These are phyloP conservation scores for Neopestalotiopsis sp. DNA, from an alignment of 2,329 filamentous ascomycete species.

Conservation along the genomic window DNA sequence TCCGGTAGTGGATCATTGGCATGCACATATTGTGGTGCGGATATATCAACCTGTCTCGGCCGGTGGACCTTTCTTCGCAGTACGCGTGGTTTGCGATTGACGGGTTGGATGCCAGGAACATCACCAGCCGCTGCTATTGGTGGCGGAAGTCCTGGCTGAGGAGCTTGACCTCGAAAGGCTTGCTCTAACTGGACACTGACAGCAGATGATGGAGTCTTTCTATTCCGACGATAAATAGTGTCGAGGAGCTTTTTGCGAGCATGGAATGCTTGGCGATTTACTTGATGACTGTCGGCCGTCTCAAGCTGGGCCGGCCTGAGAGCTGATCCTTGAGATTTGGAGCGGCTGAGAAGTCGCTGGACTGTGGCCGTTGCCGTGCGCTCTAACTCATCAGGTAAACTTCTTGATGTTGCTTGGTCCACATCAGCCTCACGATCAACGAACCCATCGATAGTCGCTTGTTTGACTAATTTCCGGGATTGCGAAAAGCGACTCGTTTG, in stretches of 20 bases:
- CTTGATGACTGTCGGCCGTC: slow-evolving; percentile 43
- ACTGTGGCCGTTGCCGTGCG: slow-evolving; percentile 11
- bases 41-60: slow-evolving; percentile 53
- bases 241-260: slow-evolving; percentile 61
- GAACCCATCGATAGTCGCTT: slow-evolving; percentile 38
- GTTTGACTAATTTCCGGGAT: slow-evolving; percentile 33
- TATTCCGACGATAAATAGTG: slow-evolving; percentile 53
- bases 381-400: background rate
- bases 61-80: slow-evolving; percentile 48
- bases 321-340: slow-evolving; percentile 24
- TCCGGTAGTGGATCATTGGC: slow-evolving; percentile 58
- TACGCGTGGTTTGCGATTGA: background rate
- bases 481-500: slow-evolving; percentile 32
- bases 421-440: slow-evolving; percentile 29
- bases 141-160: slow-evolving; percentile 22
- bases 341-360: slow-evolving; percentile 20
- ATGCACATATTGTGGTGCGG: slow-evolving; percentile 58
- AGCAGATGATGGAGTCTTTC: slow-evolving; percentile 32
- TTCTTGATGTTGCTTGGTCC: slow-evolving; percentile 6
- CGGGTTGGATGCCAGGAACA: slow-evolving; percentile 19
- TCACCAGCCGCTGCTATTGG: slow-evolving; percentile 16
- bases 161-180: slow-evolving; percentile 35
- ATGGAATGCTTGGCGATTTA: slow-evolving; percentile 48
- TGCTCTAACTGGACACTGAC: slow-evolving; percentile 42
- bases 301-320: slow-evolving; percentile 63